Base-by-base conservation (phyloP, 192 early-diverging fungal genomes). In the Gamsiella multidivaricata region DNA sequence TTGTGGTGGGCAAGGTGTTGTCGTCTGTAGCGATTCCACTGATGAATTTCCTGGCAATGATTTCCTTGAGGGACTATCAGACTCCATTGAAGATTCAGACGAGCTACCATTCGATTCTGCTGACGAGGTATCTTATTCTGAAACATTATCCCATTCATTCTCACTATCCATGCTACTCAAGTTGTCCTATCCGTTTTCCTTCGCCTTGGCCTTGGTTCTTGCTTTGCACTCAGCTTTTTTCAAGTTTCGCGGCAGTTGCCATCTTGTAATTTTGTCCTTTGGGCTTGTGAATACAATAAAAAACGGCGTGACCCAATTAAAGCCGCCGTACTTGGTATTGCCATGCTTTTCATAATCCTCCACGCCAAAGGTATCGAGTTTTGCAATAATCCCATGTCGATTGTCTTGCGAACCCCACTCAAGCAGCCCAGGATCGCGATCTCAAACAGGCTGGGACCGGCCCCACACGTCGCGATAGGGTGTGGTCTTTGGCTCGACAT, bases 341-440 rank as follows among this genome's bases (percentile, higher is more conserved):
- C 93, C 91, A 67, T 90, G 90, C 42, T 89, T 87, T 73, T 93
- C 91, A 73, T 93, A 93, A 64, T 93, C 89, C 18, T 86, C 83
- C 3, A 88, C 45, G 63, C 92, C 88, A 37, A 92, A 79, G 23
- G 51, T 36, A 17, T 91, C 85, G 18, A 93, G 64, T 36, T 88
- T 72, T n/a, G n/a, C 11, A 93, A 73, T 5, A 93, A 68, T 4
- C 91, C 91, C 15, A 84, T 41, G 12, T 73, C 80, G 26, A 92
- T 64, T 10, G 82, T 88, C 39, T 88, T 89, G 60, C 82, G 68
- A 3, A 93, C 74, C 12, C 91, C 91, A 2, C 80, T 82, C 20
- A 93, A 66, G 54, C 90, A 93, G 64, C 93, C 91, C 22, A 85
- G 71, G 33, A 92, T 86, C 5, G 88, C 86, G 22, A 93, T 80